These are phyloP conservation scores for Amauroascus niger DNA, from an alignment of 2,329 filamentous ascomycete genomes.

Conservation along the genomic window DNA sequence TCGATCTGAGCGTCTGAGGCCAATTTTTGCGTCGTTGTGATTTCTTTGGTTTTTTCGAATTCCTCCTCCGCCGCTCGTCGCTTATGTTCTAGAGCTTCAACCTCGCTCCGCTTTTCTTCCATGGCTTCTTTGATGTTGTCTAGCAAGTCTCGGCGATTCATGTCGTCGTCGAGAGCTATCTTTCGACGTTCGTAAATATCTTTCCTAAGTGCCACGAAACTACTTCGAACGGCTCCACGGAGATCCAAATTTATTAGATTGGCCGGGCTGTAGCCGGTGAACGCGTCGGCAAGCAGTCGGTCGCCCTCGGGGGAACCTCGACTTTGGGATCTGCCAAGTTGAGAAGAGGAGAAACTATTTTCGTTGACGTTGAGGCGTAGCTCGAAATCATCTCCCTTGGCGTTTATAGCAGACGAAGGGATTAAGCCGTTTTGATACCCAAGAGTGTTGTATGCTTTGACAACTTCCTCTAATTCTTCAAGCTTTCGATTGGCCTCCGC, in stretches of 20 bases:
- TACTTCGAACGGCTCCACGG: conserved; percentile 68
- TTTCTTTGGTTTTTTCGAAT: conserved; percentile 87
- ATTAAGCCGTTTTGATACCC: conserved; percentile 92
- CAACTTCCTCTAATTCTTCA: conserved; percentile 81
- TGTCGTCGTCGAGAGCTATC: conserved; percentile 73
- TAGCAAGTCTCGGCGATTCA: conserved; percentile 87
- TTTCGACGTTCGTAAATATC: conserved; percentile 86
- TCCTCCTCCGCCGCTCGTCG: conserved; percentile 84
- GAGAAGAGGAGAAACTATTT: conserved; percentile 63
- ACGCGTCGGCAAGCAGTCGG: conserved; percentile 68
- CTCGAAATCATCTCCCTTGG: conserved; percentile 76
- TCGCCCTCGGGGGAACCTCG: conserved; percentile 51
- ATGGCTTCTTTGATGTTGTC: conserved; percentile 95
- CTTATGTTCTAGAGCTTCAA: conserved; percentile 81
- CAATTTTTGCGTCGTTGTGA: conserved; percentile 75
- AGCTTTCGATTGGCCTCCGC: conserved; percentile 74
- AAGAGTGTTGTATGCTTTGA: conserved; percentile 86
- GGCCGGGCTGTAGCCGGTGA: conserved; percentile 79
- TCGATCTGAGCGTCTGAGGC: conserved; percentile 89
- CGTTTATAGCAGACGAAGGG: conserved; percentile 71
- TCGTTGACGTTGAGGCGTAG: conserved; percentile 73
- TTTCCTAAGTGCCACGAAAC: conserved; percentile 68
- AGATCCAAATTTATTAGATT: conserved; percentile 85
- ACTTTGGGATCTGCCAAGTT: conserved; percentile 42
- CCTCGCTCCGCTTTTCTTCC: conserved; percentile 86